Conservation (phyloP, 225 moss, liverwort and hornwort genomes). For the Physcomitrium patens region DNA sequence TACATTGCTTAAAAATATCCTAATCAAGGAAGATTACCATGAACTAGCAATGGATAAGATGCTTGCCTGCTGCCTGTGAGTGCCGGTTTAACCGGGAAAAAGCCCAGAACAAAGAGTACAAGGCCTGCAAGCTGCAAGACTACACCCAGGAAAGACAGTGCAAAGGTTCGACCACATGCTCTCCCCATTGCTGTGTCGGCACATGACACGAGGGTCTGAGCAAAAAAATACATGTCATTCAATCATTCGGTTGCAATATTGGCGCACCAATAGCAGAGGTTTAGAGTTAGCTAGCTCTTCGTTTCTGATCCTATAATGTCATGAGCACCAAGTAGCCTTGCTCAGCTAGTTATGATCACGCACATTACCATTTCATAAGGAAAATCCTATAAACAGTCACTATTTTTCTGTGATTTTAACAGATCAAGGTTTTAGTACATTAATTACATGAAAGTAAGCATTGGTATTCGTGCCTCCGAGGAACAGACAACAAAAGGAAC, state of each 20-base stretch:
- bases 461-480: neutral
- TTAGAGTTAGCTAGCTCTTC: neutral
- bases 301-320: neutral
- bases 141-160: slow-evolving; percentile 42
- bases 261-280: neutral
- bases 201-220: slow-evolving; percentile 33
- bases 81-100: slow-evolving; percentile 88
- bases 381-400: neutral
- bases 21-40: neutral
- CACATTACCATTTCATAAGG: neutral
- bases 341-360: neutral
- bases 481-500: neutral
- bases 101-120: slow-evolving; percentile 74
- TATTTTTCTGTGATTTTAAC: neutral
- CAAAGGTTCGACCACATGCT: slow-evolving; percentile 38
- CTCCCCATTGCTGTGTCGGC: slow-evolving; percentile 43
- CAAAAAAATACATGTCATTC: neutral
- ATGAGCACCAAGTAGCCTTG: neutral
- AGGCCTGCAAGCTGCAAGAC: slow-evolving; percentile 72
- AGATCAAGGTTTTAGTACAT: neutral
- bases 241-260: neutral
- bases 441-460: neutral
- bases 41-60: neutral
- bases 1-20: slow-evolving; percentile 1
- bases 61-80: slow-evolving; percentile 65